Conservation (phyloP, 2,329 filamentous ascomycete species). For the Aureobasidium pullulans region DNA sequence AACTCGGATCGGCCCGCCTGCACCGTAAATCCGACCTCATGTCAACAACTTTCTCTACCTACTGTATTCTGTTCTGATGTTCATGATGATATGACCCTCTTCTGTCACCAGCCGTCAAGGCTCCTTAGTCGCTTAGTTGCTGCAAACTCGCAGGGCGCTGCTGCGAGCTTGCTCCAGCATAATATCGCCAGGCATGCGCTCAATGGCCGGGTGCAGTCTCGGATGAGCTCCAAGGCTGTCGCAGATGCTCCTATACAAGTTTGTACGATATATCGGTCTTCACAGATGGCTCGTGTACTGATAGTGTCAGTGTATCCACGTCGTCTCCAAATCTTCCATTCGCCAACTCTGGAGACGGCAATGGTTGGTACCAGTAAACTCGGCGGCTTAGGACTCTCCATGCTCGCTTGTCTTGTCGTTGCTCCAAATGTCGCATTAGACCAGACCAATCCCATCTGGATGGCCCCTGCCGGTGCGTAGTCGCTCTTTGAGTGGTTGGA, state of each 20-base stretch:
- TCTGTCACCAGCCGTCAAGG: not conserved
- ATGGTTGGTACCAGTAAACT: conserved; percentile 66
- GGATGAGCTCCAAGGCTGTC: not conserved
- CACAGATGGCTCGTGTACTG: not conserved
- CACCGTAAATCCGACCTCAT: not conserved
- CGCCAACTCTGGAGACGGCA: conserved; percentile 58
- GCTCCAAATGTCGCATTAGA: conserved; percentile 49
- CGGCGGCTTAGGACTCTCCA: conserved; percentile 61
- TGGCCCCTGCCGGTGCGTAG: conserved; percentile 32
- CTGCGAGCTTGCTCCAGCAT: not conserved
- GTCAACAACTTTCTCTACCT: not conserved
- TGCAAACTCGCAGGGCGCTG: not conserved
- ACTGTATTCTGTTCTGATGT: not conserved
- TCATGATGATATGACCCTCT: conserved; percentile 4
- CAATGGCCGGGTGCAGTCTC: not conserved
- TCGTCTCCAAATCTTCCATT: conserved; percentile 65
- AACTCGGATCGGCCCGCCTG: not conserved
- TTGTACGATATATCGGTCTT: not conserved
- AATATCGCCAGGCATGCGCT: not conserved
- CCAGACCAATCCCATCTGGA: conserved; percentile 36
- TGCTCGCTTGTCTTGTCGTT: conserved; percentile 57
- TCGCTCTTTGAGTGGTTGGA: too few species aligned
- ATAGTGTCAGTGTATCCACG: conserved; percentile 38
- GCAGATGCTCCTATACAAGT: not conserved
- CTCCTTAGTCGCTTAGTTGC: not conserved